Base-by-base conservation (phyloP, 345 rosid genomes). In the Melaleuca alternifolia region DNA sequence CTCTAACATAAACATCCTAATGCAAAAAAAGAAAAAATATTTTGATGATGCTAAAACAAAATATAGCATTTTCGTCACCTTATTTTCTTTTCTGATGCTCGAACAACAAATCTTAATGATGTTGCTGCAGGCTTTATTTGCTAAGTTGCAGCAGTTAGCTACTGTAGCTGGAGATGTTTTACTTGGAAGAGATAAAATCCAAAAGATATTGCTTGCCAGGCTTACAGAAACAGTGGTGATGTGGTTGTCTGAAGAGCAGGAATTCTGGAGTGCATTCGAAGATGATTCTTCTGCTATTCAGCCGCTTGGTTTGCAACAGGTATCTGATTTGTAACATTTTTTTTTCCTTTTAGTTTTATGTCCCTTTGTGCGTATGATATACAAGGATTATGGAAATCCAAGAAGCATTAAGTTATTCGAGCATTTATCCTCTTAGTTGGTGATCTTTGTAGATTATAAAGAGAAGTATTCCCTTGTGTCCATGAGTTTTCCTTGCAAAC, bases 131-230 rank as follows among this genome's bases (percentile, higher is more conserved):
- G 98, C 99, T 82, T 91, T 97, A 88, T 96, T 97, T 91, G 90
- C 99, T 51, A 97, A 94, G 92, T 91, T 97, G 90, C 99, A 97
- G 92, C 99, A 97, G 92, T 90, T 97, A 86, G 98, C 99, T 62
- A 94, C 92, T 54, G 96, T 97, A 76, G 99, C 99, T 59, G 99
- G 99, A 51, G 99, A 97, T 91, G 97, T 97, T 83, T 91, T 97
- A 59, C 93, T 91, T 57, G 99, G 97, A 65, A 97, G 92, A 92
- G 99, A 96, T 88, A 97, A 95, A 88, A 90, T 97, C 88, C 99
- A 97, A 88, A 97, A 97, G 90, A 90, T 92, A 89, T 90, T 97
- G 90, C 97, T 97, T 23, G 99, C 99, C 46, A 94, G 99, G 91
- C 90, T 97, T 85, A 97, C 99, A 3, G 99, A 97, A 90, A 97